Percentiles rank a stretch among this genome's conserved stretches.
Conservation (phyloP, 306 rosid species). For the Argentina anserina region DNA sequence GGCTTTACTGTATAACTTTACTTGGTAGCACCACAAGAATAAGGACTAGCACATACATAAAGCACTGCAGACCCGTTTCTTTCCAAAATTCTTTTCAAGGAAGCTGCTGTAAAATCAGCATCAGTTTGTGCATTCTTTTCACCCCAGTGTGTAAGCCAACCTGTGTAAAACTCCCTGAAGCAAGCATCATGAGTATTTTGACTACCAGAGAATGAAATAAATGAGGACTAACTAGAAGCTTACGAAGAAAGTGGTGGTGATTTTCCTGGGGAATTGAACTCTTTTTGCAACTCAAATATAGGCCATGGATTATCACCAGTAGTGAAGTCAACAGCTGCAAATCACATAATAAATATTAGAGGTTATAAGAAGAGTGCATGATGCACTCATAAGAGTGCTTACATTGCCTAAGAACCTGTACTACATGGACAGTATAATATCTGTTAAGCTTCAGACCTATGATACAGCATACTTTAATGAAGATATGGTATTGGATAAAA, state of each 20-base stretch:
- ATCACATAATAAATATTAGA: slow-evolving; percentile 22
- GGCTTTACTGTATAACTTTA: slow-evolving; percentile 13
- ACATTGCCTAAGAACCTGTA: background rate
- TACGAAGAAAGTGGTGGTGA: slow-evolving; percentile 92
- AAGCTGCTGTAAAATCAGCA: slow-evolving; percentile 70
- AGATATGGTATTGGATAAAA: background rate
- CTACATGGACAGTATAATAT: background rate
- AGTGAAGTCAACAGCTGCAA: slow-evolving; percentile 81
- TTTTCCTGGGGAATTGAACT: slow-evolving; percentile 86
- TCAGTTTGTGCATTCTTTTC: slow-evolving; percentile 62
- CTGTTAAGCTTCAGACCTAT: background rate
- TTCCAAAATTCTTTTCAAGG: slow-evolving; percentile 63
- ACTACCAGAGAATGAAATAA: slow-evolving; percentile 17
- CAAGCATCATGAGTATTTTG: slow-evolving; percentile 30
- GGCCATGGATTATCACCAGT: slow-evolving; percentile 91
- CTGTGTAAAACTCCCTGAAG: slow-evolving; percentile 91
- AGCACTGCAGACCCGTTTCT: slow-evolving; percentile 85
- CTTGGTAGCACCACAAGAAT: slow-evolving; percentile 13
- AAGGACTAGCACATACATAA: slow-evolving; percentile 50
- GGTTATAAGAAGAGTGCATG: slow-evolving; percentile 18
- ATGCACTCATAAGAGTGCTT: background rate
- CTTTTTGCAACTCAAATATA: slow-evolving; percentile 79
- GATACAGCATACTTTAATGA: background rate
- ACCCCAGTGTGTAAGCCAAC: slow-evolving; percentile 99
- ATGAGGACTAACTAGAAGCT: slow-evolving; percentile 35